Base-by-base conservation (phyloP, 768 basidiomycete genomes). In the Tulasnella sp. region DNA sequence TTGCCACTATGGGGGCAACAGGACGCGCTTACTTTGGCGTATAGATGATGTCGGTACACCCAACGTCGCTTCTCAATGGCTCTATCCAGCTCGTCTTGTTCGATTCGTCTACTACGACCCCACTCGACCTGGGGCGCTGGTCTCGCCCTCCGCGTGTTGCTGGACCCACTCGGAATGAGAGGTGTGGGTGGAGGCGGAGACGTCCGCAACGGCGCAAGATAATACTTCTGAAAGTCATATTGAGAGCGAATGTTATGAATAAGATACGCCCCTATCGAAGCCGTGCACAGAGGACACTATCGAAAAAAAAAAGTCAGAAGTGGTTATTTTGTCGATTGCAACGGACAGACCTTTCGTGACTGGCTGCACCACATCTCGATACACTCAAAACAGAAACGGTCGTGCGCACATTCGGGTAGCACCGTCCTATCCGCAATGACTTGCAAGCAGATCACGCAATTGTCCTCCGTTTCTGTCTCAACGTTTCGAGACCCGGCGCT, bases 331-430 rank as follows among this genome's bases (percentile, higher is more conserved):
- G 27, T 54, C 27, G 35, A 35, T 15, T 12, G 23, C n/a, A 25
- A n/a, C 37, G 17, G 21, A 41, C 43, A 11, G 4, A 61, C 58
- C 43, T 68, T 62, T 27, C 68, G 39, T 2, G 68, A 67, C 37
- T 69, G 68, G 23, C 68, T 83, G 52, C 85, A 78, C 92, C 91
- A 94, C 1, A 91, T 70, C 45, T 84, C 71, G 21, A 96, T 74
- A 67, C 92, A 97, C 56, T 88, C 86, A 62, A 94, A 94, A 65
- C 92, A 97, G 65, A 93, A 93, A 65, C 87, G 85, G 43, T 67
- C 64, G 72, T 97, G 92, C 1, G 87, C 46, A 37, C 57, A 58
- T 12, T 73, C 75, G 1, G 90, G 87, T 23, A 94, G 73, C 36
- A 93, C 76, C 0, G 91, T 85, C 42, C 85, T 73, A 70, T 96